These are phyloP conservation scores for Boletellus ananiceps DNA, from an alignment of 768 basidiomycete species.

Conservation along the genomic window DNA sequence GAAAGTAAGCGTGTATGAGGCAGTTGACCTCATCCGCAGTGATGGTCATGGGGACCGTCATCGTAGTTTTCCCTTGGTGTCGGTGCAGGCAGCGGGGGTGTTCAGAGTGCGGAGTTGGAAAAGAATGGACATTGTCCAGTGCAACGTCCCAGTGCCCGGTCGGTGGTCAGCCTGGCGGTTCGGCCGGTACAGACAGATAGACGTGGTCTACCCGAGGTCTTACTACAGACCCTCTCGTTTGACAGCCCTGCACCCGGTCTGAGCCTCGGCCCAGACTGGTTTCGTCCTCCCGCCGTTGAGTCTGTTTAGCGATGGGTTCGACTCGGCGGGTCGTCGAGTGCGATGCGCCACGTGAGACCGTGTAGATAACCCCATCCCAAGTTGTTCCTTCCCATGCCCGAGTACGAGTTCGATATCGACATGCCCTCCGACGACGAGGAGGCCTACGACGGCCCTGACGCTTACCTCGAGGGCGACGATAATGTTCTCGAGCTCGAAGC, in stretches of 20 bases:
- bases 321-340: neutral
- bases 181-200: no score
- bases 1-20: conserved; percentile 78
- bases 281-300: no score
- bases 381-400: conserved; percentile 10
- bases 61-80: neutral
- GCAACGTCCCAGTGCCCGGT: no score
- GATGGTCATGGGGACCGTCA: conserved; percentile 52
- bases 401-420: conserved; percentile 19
- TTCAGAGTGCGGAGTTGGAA: conserved; percentile 23
- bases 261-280: no score
- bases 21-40: conserved; percentile 83
- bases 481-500: conserved; percentile 33
- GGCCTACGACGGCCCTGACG: conserved; percentile 33
- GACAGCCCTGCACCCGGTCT: neutral
- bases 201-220: no score
- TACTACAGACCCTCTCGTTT: no score
- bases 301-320: neutral
- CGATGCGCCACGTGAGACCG: neutral
- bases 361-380: conserved; percentile 6
- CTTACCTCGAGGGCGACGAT: conserved; percentile 33
- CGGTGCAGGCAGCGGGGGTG: neutral
- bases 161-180: no score
- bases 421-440: conserved; percentile 28
- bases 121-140: neutral